phyloP scores from a whole-genome alignment of 2,329 filamentous ascomycete genomes.

The Furcasterigmium sp. region DNA sequence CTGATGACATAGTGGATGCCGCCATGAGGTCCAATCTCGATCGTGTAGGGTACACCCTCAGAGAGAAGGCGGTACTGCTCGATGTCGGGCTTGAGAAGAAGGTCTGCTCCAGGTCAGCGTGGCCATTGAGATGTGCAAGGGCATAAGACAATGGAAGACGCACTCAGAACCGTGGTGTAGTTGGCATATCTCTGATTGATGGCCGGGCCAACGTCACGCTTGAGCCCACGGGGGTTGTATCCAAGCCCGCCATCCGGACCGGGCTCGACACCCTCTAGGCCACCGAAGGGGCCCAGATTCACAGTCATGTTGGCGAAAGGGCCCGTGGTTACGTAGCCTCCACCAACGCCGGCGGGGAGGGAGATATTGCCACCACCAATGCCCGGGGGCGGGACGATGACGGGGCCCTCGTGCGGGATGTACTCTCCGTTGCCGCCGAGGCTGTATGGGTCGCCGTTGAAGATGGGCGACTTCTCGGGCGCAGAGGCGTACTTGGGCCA shows the following conservation, averaged over 20 bases:
- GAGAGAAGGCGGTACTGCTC: slow-evolving; percentile 25
- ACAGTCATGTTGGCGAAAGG: slow-evolving; percentile 34
- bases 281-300: slow-evolving; percentile 25
- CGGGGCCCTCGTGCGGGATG: slow-evolving; percentile 22
- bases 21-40: slow-evolving; percentile 23
- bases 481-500: slow-evolving; percentile 41
- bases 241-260: slow-evolving; percentile 20
- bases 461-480: slow-evolving; percentile 40
- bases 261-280: slow-evolving; percentile 10
- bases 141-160: no score
- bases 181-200: slow-evolving; percentile 25
- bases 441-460: slow-evolving; percentile 42
- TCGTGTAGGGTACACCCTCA: slow-evolving; percentile 23
- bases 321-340: slow-evolving; percentile 42
- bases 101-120: slow-evolving; percentile 10
- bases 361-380: slow-evolving; percentile 16
- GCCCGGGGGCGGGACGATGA: slow-evolving; percentile 19
- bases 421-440: slow-evolving; percentile 40
- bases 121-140: no score
- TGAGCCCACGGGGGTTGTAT: slow-evolving; percentile 30
- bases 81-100: slow-evolving; percentile 25
- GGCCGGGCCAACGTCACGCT: slow-evolving; percentile 20
- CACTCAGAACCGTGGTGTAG: slow-evolving; percentile 15
- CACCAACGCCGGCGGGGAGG: slow-evolving; percentile 34
- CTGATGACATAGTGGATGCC: slow-evolving; percentile 23